Evolutionary conservation across 2,329 filamentous ascomycete species (phyloP), one percentile per base, ranked within the genome.

Genomic region (Didymella pinodella): DNA sequence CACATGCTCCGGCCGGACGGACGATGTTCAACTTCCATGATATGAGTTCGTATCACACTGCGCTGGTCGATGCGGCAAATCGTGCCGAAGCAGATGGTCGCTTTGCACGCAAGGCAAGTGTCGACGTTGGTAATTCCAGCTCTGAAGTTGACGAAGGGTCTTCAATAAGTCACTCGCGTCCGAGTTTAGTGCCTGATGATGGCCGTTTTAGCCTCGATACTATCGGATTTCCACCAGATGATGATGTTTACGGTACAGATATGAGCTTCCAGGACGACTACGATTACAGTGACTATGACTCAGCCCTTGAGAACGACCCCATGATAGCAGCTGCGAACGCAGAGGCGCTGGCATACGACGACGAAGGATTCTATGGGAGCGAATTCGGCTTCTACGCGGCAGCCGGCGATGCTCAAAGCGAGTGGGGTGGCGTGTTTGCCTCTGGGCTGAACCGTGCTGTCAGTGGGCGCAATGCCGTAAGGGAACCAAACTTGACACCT

Each of bases 291-390:
- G 77, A 81, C 25, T 78, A 77, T 46, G 77, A 79, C 34, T 75
- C 72, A 44, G 76, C 72, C 2, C 65, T 79, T 16, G 77, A 80
- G 59, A 93, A 98, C 65, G 93, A 97, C 68, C 88, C 88, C 31
- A 95, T 98, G 67, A 96, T 99, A 60, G 94, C 93, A 0, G 95
- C 93, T 57, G 95, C 95, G 5, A 99, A 99, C 68, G 93, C 94
- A 0, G 93, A 95, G 74, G 95, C 91, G 1, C 83, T 99, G 7
- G 94, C 95, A 45, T 93, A 92, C 66, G 95, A 99, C 71, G 89
- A 89, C 7, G 94, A 97, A 64, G 94, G 92, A 0, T 96, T 95
- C 81, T 99, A 99, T 72, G 95, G 95, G 0, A 90, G 93, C 66
- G 95, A 99, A 75, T 99, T 99, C 72, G 93, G 93, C 0, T 99